A percentile compares a stretch with the other conserved stretches of the same genome.
These are phyloP conservation scores for Maudiozyma pseudohumilis DNA, from an alignment of 805 yeast genomes.

Conservation along the genomic window DNA sequence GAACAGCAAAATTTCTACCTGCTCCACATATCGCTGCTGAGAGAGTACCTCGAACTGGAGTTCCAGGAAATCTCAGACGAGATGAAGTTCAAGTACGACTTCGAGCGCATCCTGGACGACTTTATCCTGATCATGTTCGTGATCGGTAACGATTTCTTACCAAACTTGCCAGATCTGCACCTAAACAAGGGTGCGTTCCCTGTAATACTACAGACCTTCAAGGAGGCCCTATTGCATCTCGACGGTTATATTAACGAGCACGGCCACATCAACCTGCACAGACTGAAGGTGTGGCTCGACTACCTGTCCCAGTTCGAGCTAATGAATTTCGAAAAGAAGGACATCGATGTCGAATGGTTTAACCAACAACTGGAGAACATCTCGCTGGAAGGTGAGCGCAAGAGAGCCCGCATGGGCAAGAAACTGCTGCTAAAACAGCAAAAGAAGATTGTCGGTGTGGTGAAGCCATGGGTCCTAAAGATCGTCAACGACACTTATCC, in stretches of 20 bases:
- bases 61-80: constrained; percentile 59
- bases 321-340: constrained; percentile 75
- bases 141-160: constrained; percentile 96
- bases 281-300: constrained; percentile 68
- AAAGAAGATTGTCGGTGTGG: constrained; percentile 54
- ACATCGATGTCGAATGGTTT: constrained; percentile 85
- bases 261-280: constrained; percentile 68
- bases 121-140: constrained; percentile 86
- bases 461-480: constrained; percentile 40
- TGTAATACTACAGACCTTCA: constrained; percentile 79
- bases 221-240: constrained; percentile 56
- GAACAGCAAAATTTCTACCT: constrained; percentile 74
- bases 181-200: constrained; percentile 96
- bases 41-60: constrained; percentile 87
- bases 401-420: constrained; percentile 56
- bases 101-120: constrained; percentile 87
- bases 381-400: constrained; percentile 61
- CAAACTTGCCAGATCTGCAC: constrained; percentile 88
- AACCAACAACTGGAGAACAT: constrained; percentile 74
- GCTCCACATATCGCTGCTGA: constrained; percentile 73
- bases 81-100: constrained; percentile 58
- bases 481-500: constrained; percentile 25
- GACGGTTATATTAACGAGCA: constrained; percentile 80
- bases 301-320: constrained; percentile 70
- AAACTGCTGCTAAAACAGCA: constrained; percentile 60